Evolutionary conservation across 352 stramenopile species (phyloP).

Genomic region (Peronospora farinosa): DNA sequence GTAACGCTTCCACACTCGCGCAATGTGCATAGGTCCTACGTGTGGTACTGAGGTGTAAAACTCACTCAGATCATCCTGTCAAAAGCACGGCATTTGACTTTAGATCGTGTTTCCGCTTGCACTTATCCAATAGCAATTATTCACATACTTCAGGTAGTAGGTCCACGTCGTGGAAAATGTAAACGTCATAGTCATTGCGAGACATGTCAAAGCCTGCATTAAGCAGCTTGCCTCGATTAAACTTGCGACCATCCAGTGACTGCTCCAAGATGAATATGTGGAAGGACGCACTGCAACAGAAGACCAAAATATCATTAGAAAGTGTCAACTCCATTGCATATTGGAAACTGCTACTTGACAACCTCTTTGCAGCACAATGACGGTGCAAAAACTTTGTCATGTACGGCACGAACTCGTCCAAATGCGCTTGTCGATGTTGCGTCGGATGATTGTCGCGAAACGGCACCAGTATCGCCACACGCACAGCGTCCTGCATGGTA

Average conservation of each 20-base stretch:
- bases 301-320: background rate
- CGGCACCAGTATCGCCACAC: constrained; percentile 88
- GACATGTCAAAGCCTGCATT: constrained; percentile 94
- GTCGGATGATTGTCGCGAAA: constrained; percentile 88
- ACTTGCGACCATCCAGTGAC: constrained; percentile 89
- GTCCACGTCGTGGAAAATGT: constrained; percentile 96
- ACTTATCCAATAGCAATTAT: constrained; percentile 1
- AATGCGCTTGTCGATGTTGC: constrained; percentile 85
- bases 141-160: constrained; percentile 68
- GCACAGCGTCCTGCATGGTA: constrained; percentile 19
- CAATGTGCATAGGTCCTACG: constrained; percentile 88
- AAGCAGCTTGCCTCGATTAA: constrained; percentile 95
- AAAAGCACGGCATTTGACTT: constrained; percentile 1
- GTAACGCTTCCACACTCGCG: constrained; percentile 91
- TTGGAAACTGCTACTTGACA: background rate
- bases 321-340: background rate
- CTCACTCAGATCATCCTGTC: constrained; percentile 60
- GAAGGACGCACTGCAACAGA: constrained; percentile 39
- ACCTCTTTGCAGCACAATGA: constrained; percentile 23
- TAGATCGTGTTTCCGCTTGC: background rate
- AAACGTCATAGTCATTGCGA: constrained; percentile 69
- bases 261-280: constrained; percentile 95
- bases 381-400: constrained; percentile 83
- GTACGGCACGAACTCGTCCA: constrained; percentile 88
- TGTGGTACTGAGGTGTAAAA: constrained; percentile 70